Evolutionary conservation across 2,329 filamentous ascomycete species (phyloP).

Genomic region (Sordariomycetes sp.): DNA sequence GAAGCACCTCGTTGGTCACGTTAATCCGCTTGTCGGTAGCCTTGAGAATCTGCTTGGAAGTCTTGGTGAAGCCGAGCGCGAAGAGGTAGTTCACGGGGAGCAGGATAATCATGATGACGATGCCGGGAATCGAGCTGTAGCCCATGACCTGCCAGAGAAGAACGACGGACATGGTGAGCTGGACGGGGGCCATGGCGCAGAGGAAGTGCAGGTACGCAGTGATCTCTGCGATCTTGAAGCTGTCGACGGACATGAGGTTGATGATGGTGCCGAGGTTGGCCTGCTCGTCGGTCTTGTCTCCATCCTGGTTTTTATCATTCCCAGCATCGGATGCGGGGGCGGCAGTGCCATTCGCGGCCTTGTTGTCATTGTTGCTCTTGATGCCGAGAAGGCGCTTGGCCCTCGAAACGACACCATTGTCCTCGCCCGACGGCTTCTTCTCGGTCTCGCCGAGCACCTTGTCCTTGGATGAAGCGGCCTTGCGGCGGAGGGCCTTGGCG

Average conservation of each 20-base stretch:
- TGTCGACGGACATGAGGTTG: conserved; percentile 98
- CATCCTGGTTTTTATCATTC: conserved; percentile 20
- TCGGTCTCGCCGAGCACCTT: conserved; percentile 52
- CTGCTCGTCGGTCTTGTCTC: conserved; percentile 47
- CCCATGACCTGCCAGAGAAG: conserved; percentile 86
- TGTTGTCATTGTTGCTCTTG: conserved; percentile 24
- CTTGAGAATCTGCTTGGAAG: conserved; percentile 82
- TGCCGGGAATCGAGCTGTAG: conserved; percentile 83
- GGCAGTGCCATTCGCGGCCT: conserved; percentile 14
- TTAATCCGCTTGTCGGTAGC: conserved; percentile 94
- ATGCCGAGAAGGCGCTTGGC: conserved; percentile 46
- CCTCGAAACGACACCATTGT: conserved; percentile 28
- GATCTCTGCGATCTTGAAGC: conserved; percentile 94
- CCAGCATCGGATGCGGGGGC: conserved; percentile 16
- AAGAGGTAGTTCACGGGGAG: conserved; percentile 85
- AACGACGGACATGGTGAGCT: conserved; percentile 67
- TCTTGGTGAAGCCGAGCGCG: conserved; percentile 69
- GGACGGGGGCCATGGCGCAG: conserved; percentile 82
- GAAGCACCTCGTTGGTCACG: conserved; percentile 89
- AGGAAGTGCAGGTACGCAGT: conserved; percentile 93
- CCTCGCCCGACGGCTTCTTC: conserved; percentile 20
- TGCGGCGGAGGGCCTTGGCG: conserved; percentile 83
- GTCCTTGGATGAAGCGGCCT: conserved; percentile 69
- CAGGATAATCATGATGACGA: conserved; percentile 78
- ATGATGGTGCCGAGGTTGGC: conserved; percentile 97